Conservation (phyloP, 441 rosid species). For the Gossypium laxum region DNA sequence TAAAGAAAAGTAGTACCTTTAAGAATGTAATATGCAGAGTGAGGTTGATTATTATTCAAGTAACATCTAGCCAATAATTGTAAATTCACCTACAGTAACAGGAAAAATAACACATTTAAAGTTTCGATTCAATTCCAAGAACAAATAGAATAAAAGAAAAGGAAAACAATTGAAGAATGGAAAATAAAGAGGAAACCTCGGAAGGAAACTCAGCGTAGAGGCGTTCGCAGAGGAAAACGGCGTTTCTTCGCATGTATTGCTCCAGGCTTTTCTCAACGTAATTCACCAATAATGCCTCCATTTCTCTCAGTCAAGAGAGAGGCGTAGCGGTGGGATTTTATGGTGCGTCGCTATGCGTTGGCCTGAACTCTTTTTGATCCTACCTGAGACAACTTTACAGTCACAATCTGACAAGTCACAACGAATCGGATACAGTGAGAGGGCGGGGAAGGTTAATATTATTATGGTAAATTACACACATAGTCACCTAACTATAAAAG, state of each 20-base stretch:
- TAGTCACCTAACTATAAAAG: neutral
- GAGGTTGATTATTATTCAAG: constrained; percentile 39
- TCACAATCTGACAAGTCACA: neutral
- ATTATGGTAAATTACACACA: neutral
- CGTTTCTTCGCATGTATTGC: constrained; percentile 36
- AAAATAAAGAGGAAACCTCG: constrained; percentile 26
- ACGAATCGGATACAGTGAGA: neutral
- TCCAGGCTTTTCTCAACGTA: constrained; percentile 32
- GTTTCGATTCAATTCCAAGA: neutral
- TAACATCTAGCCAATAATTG: constrained; percentile 52
- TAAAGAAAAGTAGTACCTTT: constrained; percentile 27
- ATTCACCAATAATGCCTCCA: constrained; percentile 39
- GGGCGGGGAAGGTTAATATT: neutral
- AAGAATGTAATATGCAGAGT: constrained; percentile 39
- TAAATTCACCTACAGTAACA: constrained; percentile 34
- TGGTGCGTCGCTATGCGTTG: neutral
- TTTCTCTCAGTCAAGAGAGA: constrained; percentile 9
- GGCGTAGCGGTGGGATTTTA: neutral
- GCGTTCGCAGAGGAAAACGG: constrained; percentile 48
- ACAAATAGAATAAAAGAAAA: neutral
- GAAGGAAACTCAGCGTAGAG: constrained; percentile 52
- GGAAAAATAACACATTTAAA: neutral
- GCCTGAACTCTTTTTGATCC: neutral
- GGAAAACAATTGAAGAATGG: neutral
- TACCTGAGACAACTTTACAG: neutral